Evolutionary conservation across 345 rosid genomes (phyloP), one percentile per base, ranked within the genome.

Genomic region (Adansonia digitata): DNA sequence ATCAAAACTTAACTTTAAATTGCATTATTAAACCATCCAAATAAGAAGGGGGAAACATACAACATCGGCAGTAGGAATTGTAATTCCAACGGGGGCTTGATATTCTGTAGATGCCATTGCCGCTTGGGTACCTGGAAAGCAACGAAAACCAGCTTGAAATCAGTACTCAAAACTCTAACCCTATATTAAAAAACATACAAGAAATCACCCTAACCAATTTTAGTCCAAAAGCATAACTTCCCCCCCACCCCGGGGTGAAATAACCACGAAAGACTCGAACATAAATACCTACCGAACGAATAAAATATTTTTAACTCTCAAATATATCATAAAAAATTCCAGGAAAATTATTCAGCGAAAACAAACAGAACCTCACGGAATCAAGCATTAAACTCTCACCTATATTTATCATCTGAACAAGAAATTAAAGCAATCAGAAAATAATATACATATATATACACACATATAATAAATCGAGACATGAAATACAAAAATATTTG

Each of bases 91-190:
- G 40, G 82, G 83, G 72, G 78, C 85, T 78, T 80, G 83, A n/a
- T n/a, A n/a, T 76, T 83, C 85, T 4, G 75, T 69, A 60, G 85
- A 70, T 73, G 86, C 91, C 94, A 87, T 87, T 31, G 66, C 79
- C 51, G 52, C 62, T 52, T 20, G 53, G 20, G 48, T 56, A 72
- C 72, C 79, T 77, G 78, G 64, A 77, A 68, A 63, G 27, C 15
- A 73, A 66, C 14, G 72, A 79, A 22, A 24, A 48, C 63, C 62
- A 46, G 37, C 70, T 4, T 56, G 48, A 71, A 67, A 53, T 22
- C 7, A 68, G 1, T 0, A 43, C 13, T 43, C 3, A 43, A 66
- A 67, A 24, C 9, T 61, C 17, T 34, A 43, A n/a, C 60, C 17
- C n/a, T 39, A 51, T 4, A 22, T 24, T 2, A 17, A 56, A 12